Evolutionary conservation across 2,329 filamentous ascomycete species (phyloP).

Genomic region (Cucurbitaria berberidis): DNA sequence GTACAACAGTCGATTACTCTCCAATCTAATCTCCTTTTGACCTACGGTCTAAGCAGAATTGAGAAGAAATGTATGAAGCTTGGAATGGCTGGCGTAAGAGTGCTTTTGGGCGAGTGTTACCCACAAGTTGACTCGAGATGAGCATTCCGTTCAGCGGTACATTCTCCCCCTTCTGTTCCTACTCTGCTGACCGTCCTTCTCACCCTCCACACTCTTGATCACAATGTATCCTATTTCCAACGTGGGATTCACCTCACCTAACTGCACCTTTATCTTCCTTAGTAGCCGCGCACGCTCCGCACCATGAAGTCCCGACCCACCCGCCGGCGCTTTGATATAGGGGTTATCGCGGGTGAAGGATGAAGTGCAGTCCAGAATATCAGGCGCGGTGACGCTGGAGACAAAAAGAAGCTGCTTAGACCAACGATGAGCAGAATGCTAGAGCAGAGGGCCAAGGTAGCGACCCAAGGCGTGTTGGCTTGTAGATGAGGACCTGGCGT

Average conservation of each 20-base stretch:
- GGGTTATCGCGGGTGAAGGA: constrained; percentile 12
- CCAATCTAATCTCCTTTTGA: too few species aligned
- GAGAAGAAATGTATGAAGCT: too few species aligned
- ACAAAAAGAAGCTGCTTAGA: constrained; percentile 3
- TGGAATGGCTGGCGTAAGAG: too few species aligned
- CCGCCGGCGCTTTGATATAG: constrained; percentile 3
- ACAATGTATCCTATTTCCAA: neutral
- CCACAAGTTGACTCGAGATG: neutral
- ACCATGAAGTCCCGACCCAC: constrained; percentile 5
- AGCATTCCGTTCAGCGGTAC: neutral
- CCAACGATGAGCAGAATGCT: constrained; percentile 2
- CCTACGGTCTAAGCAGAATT: too few species aligned
- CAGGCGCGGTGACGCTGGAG: neutral
- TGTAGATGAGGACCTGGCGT: constrained; percentile 1
- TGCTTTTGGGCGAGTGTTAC: too few species aligned
- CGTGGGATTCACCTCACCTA: neutral
- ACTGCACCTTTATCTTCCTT: neutral
- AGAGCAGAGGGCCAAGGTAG: constrained; percentile 5
- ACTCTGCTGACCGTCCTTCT: neutral
- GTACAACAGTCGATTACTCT: too few species aligned
- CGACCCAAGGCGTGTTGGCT: constrained; percentile 2
- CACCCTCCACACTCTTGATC: neutral
- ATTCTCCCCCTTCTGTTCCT: neutral
- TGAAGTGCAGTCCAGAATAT: constrained; percentile 11
- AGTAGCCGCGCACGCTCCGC: constrained; percentile 8